These are phyloP conservation scores for Piromyces finnis DNA, from an alignment of 192 early-diverging fungal genomes.

Conservation along the genomic window DNA sequence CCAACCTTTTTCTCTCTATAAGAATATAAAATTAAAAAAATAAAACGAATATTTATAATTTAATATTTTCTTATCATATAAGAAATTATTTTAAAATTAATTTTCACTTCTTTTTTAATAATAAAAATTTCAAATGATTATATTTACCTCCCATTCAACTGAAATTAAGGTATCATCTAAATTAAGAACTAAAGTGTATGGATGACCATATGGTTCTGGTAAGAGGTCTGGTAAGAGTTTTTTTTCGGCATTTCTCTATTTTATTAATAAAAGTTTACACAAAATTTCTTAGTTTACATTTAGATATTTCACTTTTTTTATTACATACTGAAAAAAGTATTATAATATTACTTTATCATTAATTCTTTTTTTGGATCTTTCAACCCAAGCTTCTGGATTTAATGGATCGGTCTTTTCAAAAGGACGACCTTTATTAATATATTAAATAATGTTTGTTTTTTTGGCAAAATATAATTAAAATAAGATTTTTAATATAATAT, in stretches of 20 bases:
- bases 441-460: too few species aligned
- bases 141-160: slow-evolving; percentile 74
- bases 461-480: too few species aligned
- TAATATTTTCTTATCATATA: too few species aligned
- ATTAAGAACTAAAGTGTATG: slow-evolving; percentile 87
- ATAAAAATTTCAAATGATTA: too few species aligned
- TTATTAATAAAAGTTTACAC: too few species aligned
- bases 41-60: too few species aligned
- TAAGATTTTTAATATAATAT: too few species aligned
- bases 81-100: too few species aligned
- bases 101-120: too few species aligned
- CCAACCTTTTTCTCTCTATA: slow-evolving; percentile 85
- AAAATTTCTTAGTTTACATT: too few species aligned
- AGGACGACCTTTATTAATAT: background rate
- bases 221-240: slow-evolving; percentile 84
- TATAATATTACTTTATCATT: background rate
- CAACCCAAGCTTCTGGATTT: background rate
- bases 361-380: background rate
- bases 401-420: background rate
- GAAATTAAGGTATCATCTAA: slow-evolving; percentile 85
- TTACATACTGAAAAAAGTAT: too few species aligned
- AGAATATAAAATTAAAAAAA: background rate
- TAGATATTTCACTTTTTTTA: too few species aligned
- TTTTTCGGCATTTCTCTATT: slow-evolving; percentile 13
- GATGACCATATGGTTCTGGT: slow-evolving; percentile 64